These are phyloP conservation scores for Ephemerocybe angulata DNA, from an alignment of 768 basidiomycete genomes.

Conservation along the genomic window DNA sequence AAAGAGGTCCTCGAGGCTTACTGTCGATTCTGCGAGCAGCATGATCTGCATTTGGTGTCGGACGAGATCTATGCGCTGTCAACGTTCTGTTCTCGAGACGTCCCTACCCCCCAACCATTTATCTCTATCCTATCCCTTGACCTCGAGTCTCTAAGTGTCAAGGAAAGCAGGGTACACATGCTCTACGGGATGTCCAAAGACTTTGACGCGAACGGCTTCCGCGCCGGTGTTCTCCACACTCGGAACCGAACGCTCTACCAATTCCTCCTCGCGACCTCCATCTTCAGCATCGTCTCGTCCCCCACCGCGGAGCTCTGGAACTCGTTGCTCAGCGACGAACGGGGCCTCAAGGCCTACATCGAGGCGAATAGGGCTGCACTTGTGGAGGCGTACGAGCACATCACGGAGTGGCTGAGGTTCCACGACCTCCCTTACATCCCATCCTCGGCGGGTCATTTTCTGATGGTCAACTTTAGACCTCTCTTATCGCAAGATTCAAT, in stretches of 20 bases:
- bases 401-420: conserved; percentile 20
- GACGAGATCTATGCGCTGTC: conserved; percentile 28
- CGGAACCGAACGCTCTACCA: conserved; percentile 14
- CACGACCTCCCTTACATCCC: conserved; percentile 17
- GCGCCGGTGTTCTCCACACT: conserved; percentile 21
- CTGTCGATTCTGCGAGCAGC: conserved; percentile 15
- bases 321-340: conserved; percentile 19
- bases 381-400: conserved; percentile 18
- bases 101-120: conserved; percentile 19
- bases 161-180: conserved; percentile 22
- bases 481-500: conserved; percentile 9
- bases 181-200: conserved; percentile 30
- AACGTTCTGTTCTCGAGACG: conserved; percentile 17
- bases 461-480: conserved; percentile 15
- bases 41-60: conserved; percentile 25
- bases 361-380: conserved; percentile 13
- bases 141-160: conserved; percentile 15
- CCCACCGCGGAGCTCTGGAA: conserved; percentile 21
- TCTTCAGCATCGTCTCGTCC: conserved; percentile 19
- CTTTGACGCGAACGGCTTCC: conserved; percentile 24
- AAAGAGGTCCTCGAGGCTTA: conserved; percentile 19
- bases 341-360: conserved; percentile 15
- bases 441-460: conserved; percentile 15
- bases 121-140: conserved; percentile 21
- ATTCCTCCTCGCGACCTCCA: conserved; percentile 14